Conservation (phyloP, 2,329 filamentous ascomycete species). For the Zasmidium cellare region DNA sequence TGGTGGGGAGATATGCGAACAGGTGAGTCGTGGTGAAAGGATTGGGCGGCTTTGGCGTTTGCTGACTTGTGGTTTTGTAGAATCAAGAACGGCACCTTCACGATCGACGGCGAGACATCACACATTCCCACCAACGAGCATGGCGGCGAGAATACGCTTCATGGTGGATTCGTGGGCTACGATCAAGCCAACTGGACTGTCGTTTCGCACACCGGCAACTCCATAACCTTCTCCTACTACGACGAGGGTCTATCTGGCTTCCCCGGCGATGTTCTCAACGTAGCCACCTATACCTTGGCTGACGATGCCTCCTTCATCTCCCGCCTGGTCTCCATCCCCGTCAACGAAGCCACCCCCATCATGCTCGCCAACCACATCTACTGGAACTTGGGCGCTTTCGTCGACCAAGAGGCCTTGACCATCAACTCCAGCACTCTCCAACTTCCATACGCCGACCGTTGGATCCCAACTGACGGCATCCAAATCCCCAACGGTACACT, state of each 20-base stretch:
- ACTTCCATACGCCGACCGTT: slow-evolving; percentile 61
- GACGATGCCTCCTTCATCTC: slow-evolving; percentile 67
- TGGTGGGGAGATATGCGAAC: slow-evolving; percentile 56
- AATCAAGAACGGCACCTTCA: slow-evolving; percentile 58
- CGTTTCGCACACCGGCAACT: slow-evolving; percentile 63
- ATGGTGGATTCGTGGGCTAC: slow-evolving; percentile 54
- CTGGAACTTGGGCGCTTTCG: slow-evolving; percentile 81
- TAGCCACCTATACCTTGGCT: slow-evolving; percentile 71
- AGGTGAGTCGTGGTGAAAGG: slow-evolving; percentile 16
- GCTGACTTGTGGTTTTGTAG: slow-evolving; percentile 30
- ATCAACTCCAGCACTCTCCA: slow-evolving; percentile 71
- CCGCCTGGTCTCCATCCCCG: slow-evolving; percentile 69
- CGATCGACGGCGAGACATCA: slow-evolving; percentile 48
- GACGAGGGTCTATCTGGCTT: slow-evolving; percentile 75
- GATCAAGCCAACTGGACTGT: slow-evolving; percentile 74
- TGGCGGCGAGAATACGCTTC: slow-evolving; percentile 52
- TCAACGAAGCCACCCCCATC: slow-evolving; percentile 76
- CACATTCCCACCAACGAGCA: slow-evolving; percentile 55
- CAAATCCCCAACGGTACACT: slow-evolving; percentile 40
- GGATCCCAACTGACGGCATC: slow-evolving; percentile 31
- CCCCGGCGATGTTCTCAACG: slow-evolving; percentile 72
- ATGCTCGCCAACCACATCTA: slow-evolving; percentile 77
- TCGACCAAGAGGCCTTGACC: slow-evolving; percentile 66
- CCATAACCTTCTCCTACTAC: slow-evolving; percentile 73
- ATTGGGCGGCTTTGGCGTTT: neutral